Evolutionary conservation across 2,329 filamentous ascomycete species (phyloP).

Genomic region (Colletotrichum navitas): DNA sequence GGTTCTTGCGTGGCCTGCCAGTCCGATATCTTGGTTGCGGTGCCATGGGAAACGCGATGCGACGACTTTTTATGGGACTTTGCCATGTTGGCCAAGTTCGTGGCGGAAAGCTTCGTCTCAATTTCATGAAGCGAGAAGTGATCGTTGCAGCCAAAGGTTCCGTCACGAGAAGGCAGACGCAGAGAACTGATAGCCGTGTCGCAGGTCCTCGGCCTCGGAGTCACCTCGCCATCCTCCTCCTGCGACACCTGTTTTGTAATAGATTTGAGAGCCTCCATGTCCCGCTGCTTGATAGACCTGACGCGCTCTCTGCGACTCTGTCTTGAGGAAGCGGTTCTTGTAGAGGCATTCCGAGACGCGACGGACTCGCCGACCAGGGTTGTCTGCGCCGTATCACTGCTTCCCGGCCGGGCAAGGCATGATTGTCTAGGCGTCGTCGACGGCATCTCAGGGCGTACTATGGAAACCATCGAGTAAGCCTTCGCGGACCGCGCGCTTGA

Average conservation of each 20-base stretch:
- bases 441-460: constrained; percentile 45
- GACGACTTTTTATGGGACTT: constrained; percentile 5
- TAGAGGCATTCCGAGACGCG: constrained; percentile 35
- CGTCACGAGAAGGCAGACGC: constrained; percentile 40
- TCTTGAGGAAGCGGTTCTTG: constrained; percentile 41
- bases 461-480: constrained; percentile 47
- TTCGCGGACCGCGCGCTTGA: constrained; percentile 51
- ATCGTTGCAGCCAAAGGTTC: constrained; percentile 22
- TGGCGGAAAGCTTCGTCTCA: constrained; percentile 31
- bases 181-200: constrained; percentile 40
- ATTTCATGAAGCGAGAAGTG: constrained; percentile 1
- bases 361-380: constrained; percentile 34
- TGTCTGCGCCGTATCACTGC: constrained; percentile 33
- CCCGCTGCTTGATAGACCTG: constrained; percentile 55
- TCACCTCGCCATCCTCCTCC: constrained; percentile 26
- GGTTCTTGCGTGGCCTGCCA: constrained; percentile 32
- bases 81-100: constrained; percentile 36
- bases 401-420: constrained; percentile 27
- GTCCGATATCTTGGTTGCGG: constrained; percentile 31
- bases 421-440: constrained; percentile 35
- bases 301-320: constrained; percentile 55
- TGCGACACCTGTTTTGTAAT: constrained; percentile 45
- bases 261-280: constrained; percentile 52
- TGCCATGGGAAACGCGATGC: not conserved
- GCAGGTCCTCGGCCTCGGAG: constrained; percentile 32